Evolutionary conservation across 108 stramenopile genomes (phyloP), one percentile per base, ranked within the genome.

Genomic region (Aurantiochytrium sp.): DNA sequence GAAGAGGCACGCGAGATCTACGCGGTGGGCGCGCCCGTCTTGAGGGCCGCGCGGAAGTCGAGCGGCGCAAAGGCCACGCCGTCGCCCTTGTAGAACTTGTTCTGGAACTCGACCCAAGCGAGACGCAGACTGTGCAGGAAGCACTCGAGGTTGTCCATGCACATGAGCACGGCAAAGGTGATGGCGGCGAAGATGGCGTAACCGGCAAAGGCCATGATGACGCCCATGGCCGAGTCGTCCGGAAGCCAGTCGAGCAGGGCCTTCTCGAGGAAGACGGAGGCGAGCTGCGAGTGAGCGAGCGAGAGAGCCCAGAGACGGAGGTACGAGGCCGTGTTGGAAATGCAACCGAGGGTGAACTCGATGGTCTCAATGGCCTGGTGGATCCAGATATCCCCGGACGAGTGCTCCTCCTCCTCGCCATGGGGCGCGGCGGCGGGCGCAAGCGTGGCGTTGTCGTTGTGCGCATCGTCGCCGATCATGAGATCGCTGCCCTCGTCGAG

Each of bases 61-160:
- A 96, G 96, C 37, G 97, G 97, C 48, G 93, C 73, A 90, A 98
- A 98, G 48, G 95, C 94, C 37, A 96, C 90, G 65, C 97, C 97
- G 91, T 98, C 97, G 24, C 96, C 98, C 85, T 95, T 92, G 95
- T 94, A 99, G 89, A 98, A 98, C 94, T 99, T 99, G 93, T 95
- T 98, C 92, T 99, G 98, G 92, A 99, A 99, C 95, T 99, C 98
- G 36, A 99, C 98, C 98, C 98, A 99, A 89, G 98, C 98, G 69
- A 99, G 94, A 89, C 98, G 97, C 69, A 99, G 95, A 2, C 98
- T 96, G 90, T 99, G 98, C 41, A 99, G 96, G 94, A 97, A 98
- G 92, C 98, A 99, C 94, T 99, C 98, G 36, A 99, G 91, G 55
- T 98, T 97, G 90, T 98, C 98, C 98, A 99, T 99, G 92, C 95